A percentile compares a stretch with the other conserved stretches of the same genome.
Conservation (phyloP, 148 eudicot species). For the Fagopyrum esculentum region DNA sequence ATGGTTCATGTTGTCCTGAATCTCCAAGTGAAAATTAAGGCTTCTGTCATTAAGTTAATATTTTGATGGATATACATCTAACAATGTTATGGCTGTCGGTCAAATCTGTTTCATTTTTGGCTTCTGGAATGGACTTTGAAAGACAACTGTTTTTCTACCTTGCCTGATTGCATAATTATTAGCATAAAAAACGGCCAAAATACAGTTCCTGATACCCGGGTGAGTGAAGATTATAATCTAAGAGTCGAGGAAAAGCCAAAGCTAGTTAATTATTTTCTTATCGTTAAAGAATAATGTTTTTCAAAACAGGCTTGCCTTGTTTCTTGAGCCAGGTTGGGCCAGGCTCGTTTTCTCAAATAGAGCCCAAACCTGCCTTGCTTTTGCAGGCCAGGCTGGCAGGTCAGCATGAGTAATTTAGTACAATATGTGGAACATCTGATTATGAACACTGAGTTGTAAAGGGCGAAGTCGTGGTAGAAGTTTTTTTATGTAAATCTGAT, state of each 20-base stretch:
- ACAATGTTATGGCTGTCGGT: not conserved
- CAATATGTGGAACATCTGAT: not conserved
- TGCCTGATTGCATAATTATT: not conserved
- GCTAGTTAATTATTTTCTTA: not conserved
- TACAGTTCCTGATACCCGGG: not conserved
- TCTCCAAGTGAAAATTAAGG: not conserved
- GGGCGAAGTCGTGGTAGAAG: not conserved
- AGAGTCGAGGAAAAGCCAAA: not conserved
- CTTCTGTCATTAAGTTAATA: not conserved
- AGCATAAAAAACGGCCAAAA: not conserved
- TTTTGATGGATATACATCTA: not conserved
- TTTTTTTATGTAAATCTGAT: constrained; percentile 1
- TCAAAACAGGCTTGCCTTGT: not conserved
- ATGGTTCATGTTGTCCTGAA: not conserved
- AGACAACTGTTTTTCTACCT: not conserved
- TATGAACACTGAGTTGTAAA: not conserved
- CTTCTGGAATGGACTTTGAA: not conserved
- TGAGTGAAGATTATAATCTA: not conserved
- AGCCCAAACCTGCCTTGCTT: not conserved
- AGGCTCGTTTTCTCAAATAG: constrained; percentile 1
- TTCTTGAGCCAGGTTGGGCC: not conserved
- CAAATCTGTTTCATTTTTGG: not conserved
- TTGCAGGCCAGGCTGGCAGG: not conserved
- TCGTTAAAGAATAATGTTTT: not conserved
- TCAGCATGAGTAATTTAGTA: not conserved